A percentile compares a stretch with the other conserved stretches of the same genome.
Conservation (phyloP, 805 yeast species). For the Nakazawaea populi region DNA sequence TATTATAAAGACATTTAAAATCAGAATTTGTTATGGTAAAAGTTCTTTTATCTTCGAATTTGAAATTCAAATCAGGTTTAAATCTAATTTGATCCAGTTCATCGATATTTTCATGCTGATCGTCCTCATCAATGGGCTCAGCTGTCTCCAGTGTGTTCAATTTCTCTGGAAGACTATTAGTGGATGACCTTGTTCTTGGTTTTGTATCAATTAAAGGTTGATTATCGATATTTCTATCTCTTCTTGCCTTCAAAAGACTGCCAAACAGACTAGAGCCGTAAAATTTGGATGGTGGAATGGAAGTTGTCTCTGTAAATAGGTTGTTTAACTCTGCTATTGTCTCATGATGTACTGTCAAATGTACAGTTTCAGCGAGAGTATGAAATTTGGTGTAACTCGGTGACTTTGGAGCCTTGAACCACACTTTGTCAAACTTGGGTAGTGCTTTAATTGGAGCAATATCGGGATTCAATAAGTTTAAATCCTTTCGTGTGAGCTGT, state of each 20-base stretch:
- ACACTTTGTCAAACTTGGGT: constrained; percentile 6
- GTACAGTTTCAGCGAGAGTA: neutral
- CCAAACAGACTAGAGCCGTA: neutral
- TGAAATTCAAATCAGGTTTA: constrained; percentile 35
- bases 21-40: constrained; percentile 64
- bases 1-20: constrained; percentile 70
- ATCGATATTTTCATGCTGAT: constrained; percentile 23
- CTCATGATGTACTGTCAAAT: neutral
- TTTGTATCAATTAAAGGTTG: neutral
- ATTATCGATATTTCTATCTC: neutral
- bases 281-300: neutral
- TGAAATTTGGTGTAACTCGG: neutral
- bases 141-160: neutral
- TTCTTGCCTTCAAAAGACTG: neutral
- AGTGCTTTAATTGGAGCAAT: neutral
- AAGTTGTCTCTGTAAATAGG: neutral
- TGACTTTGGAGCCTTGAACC: neutral
- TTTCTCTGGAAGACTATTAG: neutral
- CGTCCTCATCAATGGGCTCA: constrained; percentile 1
- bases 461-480: constrained; percentile 3
- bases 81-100: constrained; percentile 23
- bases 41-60: constrained; percentile 46
- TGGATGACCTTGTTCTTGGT: constrained; percentile 1
- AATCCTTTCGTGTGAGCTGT: constrained; percentile 1
- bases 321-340: neutral